Conservation (phyloP, 1,139 yeast species). For the Debaryomyces fabryi region DNA sequence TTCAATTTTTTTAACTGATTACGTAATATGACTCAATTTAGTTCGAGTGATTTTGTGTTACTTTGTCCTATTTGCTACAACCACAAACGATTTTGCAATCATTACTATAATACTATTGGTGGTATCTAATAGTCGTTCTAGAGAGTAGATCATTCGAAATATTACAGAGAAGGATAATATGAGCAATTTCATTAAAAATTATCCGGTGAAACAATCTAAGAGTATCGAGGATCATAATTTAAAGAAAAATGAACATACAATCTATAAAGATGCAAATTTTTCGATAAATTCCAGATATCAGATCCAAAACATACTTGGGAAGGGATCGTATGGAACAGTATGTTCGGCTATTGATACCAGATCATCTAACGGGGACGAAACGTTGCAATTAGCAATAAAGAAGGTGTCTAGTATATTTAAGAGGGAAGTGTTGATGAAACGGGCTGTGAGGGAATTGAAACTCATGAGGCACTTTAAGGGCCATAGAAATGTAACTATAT, state of each 20-base stretch:
- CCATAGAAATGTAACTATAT: conserved; percentile 60
- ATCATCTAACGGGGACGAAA: conserved; percentile 19
- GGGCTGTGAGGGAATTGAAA: conserved; percentile 80
- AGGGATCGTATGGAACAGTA: conserved; percentile 90
- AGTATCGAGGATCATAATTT: conserved; percentile 4
- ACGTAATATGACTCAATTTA: conserved; percentile 1
- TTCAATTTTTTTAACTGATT: conserved; percentile 1
- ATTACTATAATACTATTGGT: not conserved
- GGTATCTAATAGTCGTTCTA: not conserved
- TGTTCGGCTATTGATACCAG: conserved; percentile 73
- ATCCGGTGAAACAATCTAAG: not conserved
- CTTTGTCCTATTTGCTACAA: not conserved
- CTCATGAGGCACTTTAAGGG: conserved; percentile 81
- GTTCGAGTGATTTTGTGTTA: conserved; percentile 8
- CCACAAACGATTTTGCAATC: conserved; percentile 13
- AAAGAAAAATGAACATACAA: not conserved
- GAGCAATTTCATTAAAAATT: not conserved
- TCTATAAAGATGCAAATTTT: conserved; percentile 46
- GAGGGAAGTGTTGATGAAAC: conserved; percentile 62
- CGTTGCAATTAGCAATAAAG: conserved; percentile 64
- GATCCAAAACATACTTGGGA: conserved; percentile 68
- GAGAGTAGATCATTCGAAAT: not conserved
- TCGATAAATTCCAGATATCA: conserved; percentile 67
- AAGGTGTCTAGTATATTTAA: conserved; percentile 70
- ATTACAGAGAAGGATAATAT: not conserved